A percentile compares a stretch with the other conserved stretches of the same genome.
These are phyloP conservation scores for Trametes punicea DNA, from an alignment of 768 basidiomycete species.

Conservation along the genomic window DNA sequence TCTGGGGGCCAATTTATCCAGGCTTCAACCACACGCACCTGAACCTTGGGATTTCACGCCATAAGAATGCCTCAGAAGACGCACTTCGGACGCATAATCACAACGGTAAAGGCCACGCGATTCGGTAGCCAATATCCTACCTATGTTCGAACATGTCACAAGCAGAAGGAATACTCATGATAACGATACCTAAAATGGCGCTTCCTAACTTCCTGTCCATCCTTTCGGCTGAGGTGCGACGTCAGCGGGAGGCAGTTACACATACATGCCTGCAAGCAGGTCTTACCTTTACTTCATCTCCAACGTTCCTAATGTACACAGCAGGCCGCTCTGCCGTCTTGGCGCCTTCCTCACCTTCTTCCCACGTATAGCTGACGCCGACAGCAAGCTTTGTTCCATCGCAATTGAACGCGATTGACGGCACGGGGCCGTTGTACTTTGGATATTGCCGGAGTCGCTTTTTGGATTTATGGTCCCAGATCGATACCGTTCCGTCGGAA, in stretches of 20 bases:
- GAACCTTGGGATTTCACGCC: too few species aligned
- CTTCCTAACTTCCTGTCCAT: conserved; percentile 26
- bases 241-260: not conserved
- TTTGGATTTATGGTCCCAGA: conserved; percentile 98
- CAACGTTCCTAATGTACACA: conserved; percentile 58
- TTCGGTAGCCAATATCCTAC: too few species aligned
- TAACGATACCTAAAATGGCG: not conserved
- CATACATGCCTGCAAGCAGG: not conserved
- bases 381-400: conserved; percentile 81
- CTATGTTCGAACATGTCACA: too few species aligned
- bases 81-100: too few species aligned
- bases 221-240: conserved; percentile 26
- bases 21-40: too few species aligned
- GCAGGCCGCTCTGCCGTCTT: conserved; percentile 62
- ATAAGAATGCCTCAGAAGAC: too few species aligned
- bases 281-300: conserved; percentile 73
- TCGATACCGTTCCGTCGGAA: conserved; percentile 88
- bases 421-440: conserved; percentile 72
- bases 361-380: conserved; percentile 89
- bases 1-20: too few species aligned
- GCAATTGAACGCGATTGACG: conserved; percentile 76
- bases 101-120: too few species aligned
- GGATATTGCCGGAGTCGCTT: conserved; percentile 91
- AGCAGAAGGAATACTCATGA: too few species aligned
- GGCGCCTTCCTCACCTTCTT: conserved; percentile 73